Evolutionary conservation across 2,329 filamentous ascomycete species (phyloP).

Genomic region (Magnaporthiopsis incrustans): DNA sequence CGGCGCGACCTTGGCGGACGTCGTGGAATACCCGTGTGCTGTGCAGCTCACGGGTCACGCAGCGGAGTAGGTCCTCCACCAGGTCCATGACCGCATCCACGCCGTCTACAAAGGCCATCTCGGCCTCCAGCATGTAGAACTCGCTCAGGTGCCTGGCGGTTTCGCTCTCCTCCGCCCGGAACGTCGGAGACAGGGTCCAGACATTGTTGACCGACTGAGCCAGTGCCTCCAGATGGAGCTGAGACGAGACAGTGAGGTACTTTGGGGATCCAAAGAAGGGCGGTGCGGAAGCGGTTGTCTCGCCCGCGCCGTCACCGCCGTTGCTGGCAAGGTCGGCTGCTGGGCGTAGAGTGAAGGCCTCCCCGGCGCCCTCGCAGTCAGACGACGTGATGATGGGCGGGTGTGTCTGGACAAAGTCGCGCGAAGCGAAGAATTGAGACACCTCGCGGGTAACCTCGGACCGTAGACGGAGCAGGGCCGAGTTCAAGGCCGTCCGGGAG

Average conservation of each 20-base stretch:
- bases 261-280: constrained; percentile 81
- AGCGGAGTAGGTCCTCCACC: constrained; percentile 70
- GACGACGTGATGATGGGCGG: constrained; percentile 93
- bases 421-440: constrained; percentile 64
- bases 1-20: constrained; percentile 27
- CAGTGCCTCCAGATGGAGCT: constrained; percentile 88
- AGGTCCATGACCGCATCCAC: constrained; percentile 67
- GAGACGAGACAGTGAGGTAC: constrained; percentile 90
- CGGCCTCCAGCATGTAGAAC: constrained; percentile 97
- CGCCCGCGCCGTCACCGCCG: constrained; percentile 16
- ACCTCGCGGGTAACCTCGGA: constrained; percentile 70
- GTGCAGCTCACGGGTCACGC: constrained; percentile 32
- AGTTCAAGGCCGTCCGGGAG: constrained; percentile 70
- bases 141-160: constrained; percentile 91
- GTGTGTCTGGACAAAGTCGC: constrained; percentile 74
- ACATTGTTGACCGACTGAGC: constrained; percentile 83
- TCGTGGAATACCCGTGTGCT: constrained; percentile 35
- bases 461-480: constrained; percentile 71
- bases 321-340: constrained; percentile 14
- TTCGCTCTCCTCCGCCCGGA: constrained; percentile 87
- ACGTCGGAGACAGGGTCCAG: constrained; percentile 90
- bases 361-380: constrained; percentile 92
- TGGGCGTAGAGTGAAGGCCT: constrained; percentile 71
- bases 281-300: constrained; percentile 20
- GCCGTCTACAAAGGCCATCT: constrained; percentile 69